Evolutionary conservation across 768 basidiomycete species (phyloP), one percentile per base, ranked within the genome.

Genomic region (Lactarius akahatsu): DNA sequence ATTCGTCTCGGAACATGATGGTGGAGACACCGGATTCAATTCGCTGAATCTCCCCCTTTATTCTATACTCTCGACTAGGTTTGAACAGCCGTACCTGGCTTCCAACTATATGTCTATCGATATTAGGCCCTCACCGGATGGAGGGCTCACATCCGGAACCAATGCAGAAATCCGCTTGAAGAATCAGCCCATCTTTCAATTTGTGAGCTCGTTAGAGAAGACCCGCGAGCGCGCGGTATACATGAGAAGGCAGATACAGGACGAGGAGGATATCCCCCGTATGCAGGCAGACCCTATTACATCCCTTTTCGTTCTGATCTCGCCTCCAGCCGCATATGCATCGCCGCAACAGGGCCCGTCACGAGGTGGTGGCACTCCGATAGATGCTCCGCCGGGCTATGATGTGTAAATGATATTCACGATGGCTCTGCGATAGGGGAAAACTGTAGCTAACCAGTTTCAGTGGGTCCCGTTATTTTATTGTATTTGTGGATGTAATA

Each of bases 11-110:
- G 50, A 64, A 30, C 34, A 58, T 41, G 57, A 59, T 28, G 56
- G 61, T 56, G 64, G 63, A 43, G 28, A 43, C 23, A 69, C 78
- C 28, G 67, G 76, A 40, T 76, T 85, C 69, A 76, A 79, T 15
- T 80, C 83, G 20, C 70, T 85, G 57, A 79, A 80, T 13, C 72
- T 92, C 40, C 90, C 88, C 6, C 79, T 91, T 7, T 81, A 79
- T 40, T 79, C 87, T 0, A 84, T 93, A 65, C 76, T 91, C 15
- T 83, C 85, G 11, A 88, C 89, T 23, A 82, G 80, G 69, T 92
- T 89, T 73, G 86, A 91, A 70, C 91, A 92, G 73, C 92, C 92
- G 4, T 81, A 85, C 10, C 87, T 93, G 63, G 83, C 82, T 56
- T 75, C 83, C 11, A 93, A 93, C 75, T 90, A 83, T 69, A 79